Evolutionary conservation across 306 rosid genomes (phyloP).

Genomic region (Sindora glabra): DNA sequence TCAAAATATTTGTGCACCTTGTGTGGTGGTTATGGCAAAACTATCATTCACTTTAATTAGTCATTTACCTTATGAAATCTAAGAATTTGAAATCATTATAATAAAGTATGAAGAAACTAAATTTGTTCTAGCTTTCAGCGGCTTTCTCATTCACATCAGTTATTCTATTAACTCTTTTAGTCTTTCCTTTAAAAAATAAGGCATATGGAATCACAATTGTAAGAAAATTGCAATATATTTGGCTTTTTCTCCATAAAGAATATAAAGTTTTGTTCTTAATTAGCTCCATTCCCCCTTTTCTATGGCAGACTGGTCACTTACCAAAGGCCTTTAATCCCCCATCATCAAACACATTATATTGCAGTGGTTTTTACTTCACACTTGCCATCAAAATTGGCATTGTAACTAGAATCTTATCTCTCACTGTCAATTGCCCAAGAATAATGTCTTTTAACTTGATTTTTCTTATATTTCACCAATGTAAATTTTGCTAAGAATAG

Average conservation of each 20-base stretch:
- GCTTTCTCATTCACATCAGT: conserved; percentile 92
- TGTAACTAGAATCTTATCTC: conserved; percentile 79
- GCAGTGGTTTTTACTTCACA: conserved; percentile 54
- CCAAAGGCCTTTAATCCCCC: conserved; percentile 92
- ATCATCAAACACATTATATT: conserved; percentile 71
- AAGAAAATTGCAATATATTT: conserved; percentile 19
- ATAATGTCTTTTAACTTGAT: no score
- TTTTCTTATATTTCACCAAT: no score
- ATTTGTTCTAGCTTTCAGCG: conserved; percentile 80
- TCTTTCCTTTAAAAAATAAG: conserved; percentile 51
- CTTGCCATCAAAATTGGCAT: conserved; percentile 90
- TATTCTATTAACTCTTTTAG: conserved; percentile 73
- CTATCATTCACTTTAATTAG: background rate
- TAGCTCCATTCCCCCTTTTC: background rate
- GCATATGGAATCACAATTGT: conserved; percentile 46
- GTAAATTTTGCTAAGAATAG: no score
- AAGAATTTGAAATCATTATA: conserved; percentile 6
- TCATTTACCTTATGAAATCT: background rate
- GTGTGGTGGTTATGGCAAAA: no score
- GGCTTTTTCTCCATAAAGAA: background rate
- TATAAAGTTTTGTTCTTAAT: background rate
- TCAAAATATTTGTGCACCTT: no score
- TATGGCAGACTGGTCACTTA: conserved; percentile 69
- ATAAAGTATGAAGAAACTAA: conserved; percentile 82
- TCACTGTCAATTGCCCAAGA: conserved; percentile 61